phyloP scores from a whole-genome alignment of 441 rosid genomes.

The Gossypium schwendimanii region DNA sequence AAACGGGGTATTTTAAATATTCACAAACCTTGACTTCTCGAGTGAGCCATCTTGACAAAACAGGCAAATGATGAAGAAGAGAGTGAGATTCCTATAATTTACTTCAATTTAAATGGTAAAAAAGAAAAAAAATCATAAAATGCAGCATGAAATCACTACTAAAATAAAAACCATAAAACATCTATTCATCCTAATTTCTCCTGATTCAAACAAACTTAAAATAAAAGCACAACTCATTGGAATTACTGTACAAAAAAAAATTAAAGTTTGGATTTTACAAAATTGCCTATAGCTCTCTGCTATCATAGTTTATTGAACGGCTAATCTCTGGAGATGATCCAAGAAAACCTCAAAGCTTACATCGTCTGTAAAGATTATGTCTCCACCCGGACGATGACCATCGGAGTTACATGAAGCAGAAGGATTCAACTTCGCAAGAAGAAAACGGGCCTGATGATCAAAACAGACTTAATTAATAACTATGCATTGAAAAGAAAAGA shows the following conservation, averaged over 20 bases:
- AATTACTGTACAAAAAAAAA: conserved; percentile 20
- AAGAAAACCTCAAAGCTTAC: conserved; percentile 81
- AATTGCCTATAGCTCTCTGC: conserved; percentile 16
- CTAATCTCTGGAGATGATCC: conserved; percentile 84
- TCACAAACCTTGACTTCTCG: too few species aligned
- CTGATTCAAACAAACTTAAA: neutral
- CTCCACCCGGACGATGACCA: conserved; percentile 39
- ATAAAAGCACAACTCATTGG: neutral
- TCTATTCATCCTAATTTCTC: neutral
- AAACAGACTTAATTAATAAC: neutral
- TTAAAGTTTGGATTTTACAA: conserved; percentile 21
- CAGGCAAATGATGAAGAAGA: too few species aligned
- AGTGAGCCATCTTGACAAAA: too few species aligned
- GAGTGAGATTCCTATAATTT: too few species aligned
- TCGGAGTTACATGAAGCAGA: conserved; percentile 56
- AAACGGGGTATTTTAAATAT: too few species aligned
- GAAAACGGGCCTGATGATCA: conserved; percentile 71
- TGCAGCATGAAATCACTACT: neutral
- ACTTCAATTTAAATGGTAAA: neutral
- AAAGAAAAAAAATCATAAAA: neutral
- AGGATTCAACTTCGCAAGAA: conserved; percentile 88
- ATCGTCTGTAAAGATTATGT: conserved; percentile 70
- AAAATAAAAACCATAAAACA: neutral
- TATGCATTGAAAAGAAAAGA: neutral
- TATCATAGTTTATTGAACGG: conserved; percentile 37